Conservation (phyloP, 352 stramenopile species). For the Phytophthora multivora region DNA sequence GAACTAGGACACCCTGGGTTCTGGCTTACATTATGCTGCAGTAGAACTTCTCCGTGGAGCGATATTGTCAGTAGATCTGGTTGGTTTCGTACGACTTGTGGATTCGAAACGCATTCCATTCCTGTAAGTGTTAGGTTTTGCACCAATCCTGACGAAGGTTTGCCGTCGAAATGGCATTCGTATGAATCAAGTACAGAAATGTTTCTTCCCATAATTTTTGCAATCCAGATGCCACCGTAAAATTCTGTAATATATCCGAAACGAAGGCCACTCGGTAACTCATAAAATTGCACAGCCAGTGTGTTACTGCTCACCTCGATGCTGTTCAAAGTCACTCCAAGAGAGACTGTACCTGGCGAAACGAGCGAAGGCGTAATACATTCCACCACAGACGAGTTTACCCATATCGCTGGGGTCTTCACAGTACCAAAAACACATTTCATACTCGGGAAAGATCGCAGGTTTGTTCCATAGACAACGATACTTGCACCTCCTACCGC, state of each 20-base stretch:
- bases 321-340: conserved; percentile 48
- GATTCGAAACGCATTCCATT: conserved; percentile 23
- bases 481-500: conserved; percentile 18
- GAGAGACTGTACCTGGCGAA: background rate
- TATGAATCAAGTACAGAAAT: conserved; percentile 21
- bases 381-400: conserved; percentile 37
- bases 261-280: conserved; percentile 2
- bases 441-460: conserved; percentile 31
- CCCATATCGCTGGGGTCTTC: conserved; percentile 19
- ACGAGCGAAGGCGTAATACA: conserved; percentile 35
- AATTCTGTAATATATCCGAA: conserved; percentile 16
- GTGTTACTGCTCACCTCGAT: conserved; percentile 39
- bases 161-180: conserved; percentile 34
- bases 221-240: conserved; percentile 10
- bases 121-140: conserved; percentile 13
- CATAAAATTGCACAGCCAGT: conserved; percentile 29
- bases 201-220: conserved; percentile 15
- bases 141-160: conserved; percentile 9
- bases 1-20: conserved; percentile 22
- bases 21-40: conserved; percentile 16
- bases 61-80: conserved; percentile 22
- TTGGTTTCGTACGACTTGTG: background rate
- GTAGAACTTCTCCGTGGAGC: conserved; percentile 16
- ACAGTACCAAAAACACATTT: conserved; percentile 44
- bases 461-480: conserved; percentile 47